A percentile compares a stretch with the other conserved stretches of the same genome.
phyloP scores from a whole-genome alignment of 371 early-diverging fungal species.

The Circinella minor region DNA sequence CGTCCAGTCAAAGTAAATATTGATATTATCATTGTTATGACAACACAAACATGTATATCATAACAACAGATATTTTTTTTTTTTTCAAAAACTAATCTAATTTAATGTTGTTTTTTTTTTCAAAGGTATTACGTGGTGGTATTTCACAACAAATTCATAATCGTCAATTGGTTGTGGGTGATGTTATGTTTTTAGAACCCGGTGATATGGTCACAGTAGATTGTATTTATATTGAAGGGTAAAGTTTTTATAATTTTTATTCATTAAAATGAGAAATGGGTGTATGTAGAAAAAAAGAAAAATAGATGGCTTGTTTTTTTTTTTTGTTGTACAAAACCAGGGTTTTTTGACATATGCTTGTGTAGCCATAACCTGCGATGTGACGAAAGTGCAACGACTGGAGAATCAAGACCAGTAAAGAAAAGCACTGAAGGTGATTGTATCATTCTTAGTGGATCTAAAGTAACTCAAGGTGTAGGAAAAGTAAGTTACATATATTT shows the following conservation, averaged over 20 bases:
- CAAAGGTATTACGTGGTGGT: conserved; percentile 64
- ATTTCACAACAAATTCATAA: conserved; percentile 75
- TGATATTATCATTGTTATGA: too few relatives aligned
- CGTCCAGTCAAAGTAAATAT: conserved; percentile 60
- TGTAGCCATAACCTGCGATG: conserved; percentile 75
- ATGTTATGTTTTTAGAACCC: conserved; percentile 84
- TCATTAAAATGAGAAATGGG: not conserved
- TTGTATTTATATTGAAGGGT: conserved; percentile 75
- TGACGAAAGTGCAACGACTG: conserved; percentile 88
- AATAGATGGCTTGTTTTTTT: too few relatives aligned
- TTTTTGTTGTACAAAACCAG: conserved; percentile 4
- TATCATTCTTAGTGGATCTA: conserved; percentile 74
- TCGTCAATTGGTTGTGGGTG: conserved; percentile 83
- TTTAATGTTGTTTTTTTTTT: not conserved
- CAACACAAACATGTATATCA: too few relatives aligned
- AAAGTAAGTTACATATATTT: conserved; percentile 19
- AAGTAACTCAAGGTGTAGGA: conserved; percentile 74
- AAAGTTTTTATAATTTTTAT: conserved; percentile 44
- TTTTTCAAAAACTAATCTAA: not conserved
- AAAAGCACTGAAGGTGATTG: conserved; percentile 27
- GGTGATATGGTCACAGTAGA: conserved; percentile 90
- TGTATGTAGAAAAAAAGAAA: not conserved
- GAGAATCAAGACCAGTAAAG: conserved; percentile 80
- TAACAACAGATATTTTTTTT: too few relatives aligned
- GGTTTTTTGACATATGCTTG: conserved; percentile 32